These are phyloP conservation scores for Colletotrichum paranaense DNA, from an alignment of 2,329 filamentous ascomycete genomes.

Conservation along the genomic window DNA sequence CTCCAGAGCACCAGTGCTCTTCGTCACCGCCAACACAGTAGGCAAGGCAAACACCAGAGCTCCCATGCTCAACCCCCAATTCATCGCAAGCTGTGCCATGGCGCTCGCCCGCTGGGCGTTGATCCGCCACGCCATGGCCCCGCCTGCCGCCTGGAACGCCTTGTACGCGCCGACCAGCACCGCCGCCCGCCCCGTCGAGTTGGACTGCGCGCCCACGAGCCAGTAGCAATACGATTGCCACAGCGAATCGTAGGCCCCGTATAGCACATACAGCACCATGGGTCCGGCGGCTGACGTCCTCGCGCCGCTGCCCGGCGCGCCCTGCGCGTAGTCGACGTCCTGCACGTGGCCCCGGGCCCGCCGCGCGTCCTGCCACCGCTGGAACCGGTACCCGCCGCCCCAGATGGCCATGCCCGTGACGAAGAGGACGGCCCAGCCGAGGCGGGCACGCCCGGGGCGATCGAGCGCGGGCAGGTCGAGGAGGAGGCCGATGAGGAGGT, in stretches of 20 bases:
- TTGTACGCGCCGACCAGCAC: slow-evolving; percentile 60
- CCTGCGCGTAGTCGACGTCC: slow-evolving; percentile 59
- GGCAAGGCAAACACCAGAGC: slow-evolving; percentile 55
- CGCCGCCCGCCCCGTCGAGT: slow-evolving; percentile 52
- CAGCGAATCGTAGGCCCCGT: slow-evolving; percentile 74
- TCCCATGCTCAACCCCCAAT: slow-evolving; percentile 58
- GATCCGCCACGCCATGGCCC: slow-evolving; percentile 58
- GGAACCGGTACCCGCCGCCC: slow-evolving; percentile 74
- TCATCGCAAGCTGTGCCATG: slow-evolving; percentile 56
- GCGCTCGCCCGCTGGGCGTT: slow-evolving; percentile 48
- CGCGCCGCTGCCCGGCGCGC: slow-evolving; percentile 58
- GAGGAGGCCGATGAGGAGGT: slow-evolving; percentile 57
- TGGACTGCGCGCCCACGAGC: slow-evolving; percentile 60
- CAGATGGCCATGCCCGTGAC: slow-evolving; percentile 63
- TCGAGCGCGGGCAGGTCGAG: slow-evolving; percentile 56
- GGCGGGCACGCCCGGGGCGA: slow-evolving; percentile 57
- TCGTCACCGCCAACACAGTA: slow-evolving; percentile 51
- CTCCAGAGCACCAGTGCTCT: slow-evolving; percentile 40
- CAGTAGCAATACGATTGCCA: slow-evolving; percentile 75
- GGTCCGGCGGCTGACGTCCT: slow-evolving; percentile 50
- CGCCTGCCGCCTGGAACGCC: slow-evolving; percentile 54
- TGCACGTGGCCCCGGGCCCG: slow-evolving; percentile 52
- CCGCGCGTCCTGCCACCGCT: slow-evolving; percentile 63
- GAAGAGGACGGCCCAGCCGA: slow-evolving; percentile 59
- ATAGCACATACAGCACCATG: slow-evolving; percentile 78